Conservation (phyloP, 2,329 filamentous ascomycete genomes). For the Thielaviopsis populi region DNA sequence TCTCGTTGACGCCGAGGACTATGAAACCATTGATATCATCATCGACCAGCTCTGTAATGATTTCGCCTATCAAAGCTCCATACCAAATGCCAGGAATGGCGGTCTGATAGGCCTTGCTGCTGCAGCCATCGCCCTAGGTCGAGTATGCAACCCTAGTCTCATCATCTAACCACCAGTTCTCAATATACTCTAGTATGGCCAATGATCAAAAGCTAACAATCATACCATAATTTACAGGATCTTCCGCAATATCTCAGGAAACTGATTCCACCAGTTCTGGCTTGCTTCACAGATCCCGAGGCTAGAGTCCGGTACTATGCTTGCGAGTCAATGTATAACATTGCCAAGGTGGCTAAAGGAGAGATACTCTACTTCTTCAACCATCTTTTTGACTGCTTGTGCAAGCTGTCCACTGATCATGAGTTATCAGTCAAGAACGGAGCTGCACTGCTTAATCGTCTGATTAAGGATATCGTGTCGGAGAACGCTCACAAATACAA, state of each 20-base stretch:
- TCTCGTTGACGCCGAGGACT: conserved; percentile 59
- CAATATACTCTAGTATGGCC: not conserved
- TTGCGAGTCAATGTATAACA: conserved; percentile 99
- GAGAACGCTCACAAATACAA: conserved; percentile 92
- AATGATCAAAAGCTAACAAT: not conserved
- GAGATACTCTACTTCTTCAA: conserved; percentile 97
- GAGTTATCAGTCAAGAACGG: conserved; percentile 97
- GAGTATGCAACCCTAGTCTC: conserved; percentile 45
- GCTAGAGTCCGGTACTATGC: conserved; percentile 94
- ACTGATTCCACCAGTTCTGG: conserved; percentile 90
- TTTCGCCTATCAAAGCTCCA: conserved; percentile 92
- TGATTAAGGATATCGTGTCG: conserved; percentile 91
- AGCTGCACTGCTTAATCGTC: conserved; percentile 80
- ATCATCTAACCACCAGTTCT: conserved; percentile 11
- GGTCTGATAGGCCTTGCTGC: conserved; percentile 90
- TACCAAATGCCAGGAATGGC: conserved; percentile 90
- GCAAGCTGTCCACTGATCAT: conserved; percentile 90
- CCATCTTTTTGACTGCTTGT: conserved; percentile 91
- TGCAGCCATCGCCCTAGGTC: conserved; percentile 84
- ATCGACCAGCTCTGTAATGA: conserved; percentile 95
- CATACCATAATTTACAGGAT: conserved; percentile 36
- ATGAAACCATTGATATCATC: conserved; percentile 67
- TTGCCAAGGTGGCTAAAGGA: conserved; percentile 96
- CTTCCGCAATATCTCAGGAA: conserved; percentile 81
- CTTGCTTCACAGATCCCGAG: conserved; percentile 97